Evolutionary conservation across 2,329 filamentous ascomycete species (phyloP), one percentile per base, ranked within the genome.

Genomic region (Clarireedia monteithiana): DNA sequence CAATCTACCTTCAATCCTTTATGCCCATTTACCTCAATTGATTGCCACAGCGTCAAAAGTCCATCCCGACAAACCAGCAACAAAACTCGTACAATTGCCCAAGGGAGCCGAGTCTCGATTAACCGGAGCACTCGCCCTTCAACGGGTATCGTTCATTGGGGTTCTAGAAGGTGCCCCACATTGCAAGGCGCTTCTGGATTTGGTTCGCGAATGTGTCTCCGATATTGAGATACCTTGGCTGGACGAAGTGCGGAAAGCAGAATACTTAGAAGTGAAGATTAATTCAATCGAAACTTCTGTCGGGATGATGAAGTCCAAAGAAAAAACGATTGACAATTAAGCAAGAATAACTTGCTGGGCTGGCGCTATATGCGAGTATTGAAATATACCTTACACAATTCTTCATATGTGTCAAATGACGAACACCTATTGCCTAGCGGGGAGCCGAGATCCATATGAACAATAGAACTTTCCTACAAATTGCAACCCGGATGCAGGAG

Each of bases 91-190:
- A 2, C 79, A 82, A 1, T 77, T 89, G 48, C 83, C 84, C 0
- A 81, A 78, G 52, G 71, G 77, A 0, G 80, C 77, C 50, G 84
- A 85, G 47, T 72, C 79, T 15, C 76, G 77, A 12, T 70, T 90
- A 15, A 79, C 79, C 48, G 68, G 72, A 30, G 75, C 75, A 20
- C 72, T 89, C 3, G 80, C 80, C 2, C 74, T 89, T 9, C 81
- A 83, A 0, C 77, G 84, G 36, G 83, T 83, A 0, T 86, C 84
- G 1, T 82, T 83, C 23, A 71, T 90, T 34, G 86, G 79, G 0
- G 67, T 90, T 6, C 69, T 75, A 20, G 72, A 74, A 6, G 77
- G 73, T 39, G 82, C 84, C 0, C 82, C 83, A 0, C 77, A 80
- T 44, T 75, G 80, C 0, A 75, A 75, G 50, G 75, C 79, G 1